Conservation (phyloP, 345 rosid genomes). For the Clarkia xantiana region DNA sequence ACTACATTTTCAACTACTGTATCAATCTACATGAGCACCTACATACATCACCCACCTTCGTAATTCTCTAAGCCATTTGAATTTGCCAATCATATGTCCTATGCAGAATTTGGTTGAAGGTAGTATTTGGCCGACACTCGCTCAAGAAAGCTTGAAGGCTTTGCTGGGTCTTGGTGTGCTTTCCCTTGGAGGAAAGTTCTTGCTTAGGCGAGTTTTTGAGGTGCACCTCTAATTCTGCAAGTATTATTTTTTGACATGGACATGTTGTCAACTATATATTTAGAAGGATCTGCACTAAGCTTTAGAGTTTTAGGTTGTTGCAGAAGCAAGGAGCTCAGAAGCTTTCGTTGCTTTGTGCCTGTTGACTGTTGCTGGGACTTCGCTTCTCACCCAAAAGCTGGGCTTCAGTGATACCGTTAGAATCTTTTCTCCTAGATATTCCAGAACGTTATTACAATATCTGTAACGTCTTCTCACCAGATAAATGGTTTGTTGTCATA, state of each 20-base stretch:
- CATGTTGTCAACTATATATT: background rate
- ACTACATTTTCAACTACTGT: too few relatives aligned
- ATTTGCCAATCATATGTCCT: background rate
- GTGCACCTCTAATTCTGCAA: conserved; percentile 19
- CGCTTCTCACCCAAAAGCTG: conserved; percentile 73
- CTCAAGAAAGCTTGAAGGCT: conserved; percentile 76
- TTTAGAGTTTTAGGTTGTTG: conserved; percentile 53
- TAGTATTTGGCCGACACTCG: conserved; percentile 88
- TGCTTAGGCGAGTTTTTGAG: conserved; percentile 77
- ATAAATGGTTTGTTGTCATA: conserved; percentile 11
- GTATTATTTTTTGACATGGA: background rate
- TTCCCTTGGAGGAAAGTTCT: conserved; percentile 78
- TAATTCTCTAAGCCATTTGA: too few relatives aligned
- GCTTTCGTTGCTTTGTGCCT: conserved; percentile 95
- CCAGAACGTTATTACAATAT: background rate
- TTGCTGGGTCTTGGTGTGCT: conserved; percentile 79
- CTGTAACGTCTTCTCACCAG: background rate
- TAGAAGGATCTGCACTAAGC: background rate
- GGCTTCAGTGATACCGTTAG: conserved; percentile 95
- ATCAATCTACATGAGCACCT: too few relatives aligned
- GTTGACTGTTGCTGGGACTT: conserved; percentile 87
- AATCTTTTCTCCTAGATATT: conserved; percentile 6
- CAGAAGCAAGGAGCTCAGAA: conserved; percentile 91
- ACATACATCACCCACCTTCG: too few relatives aligned
- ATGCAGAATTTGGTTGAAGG: conserved; percentile 48